Evolutionary conservation across 176 grass and related monocot genomes (phyloP).

Genomic region (Hyparrhenia diplandra): DNA sequence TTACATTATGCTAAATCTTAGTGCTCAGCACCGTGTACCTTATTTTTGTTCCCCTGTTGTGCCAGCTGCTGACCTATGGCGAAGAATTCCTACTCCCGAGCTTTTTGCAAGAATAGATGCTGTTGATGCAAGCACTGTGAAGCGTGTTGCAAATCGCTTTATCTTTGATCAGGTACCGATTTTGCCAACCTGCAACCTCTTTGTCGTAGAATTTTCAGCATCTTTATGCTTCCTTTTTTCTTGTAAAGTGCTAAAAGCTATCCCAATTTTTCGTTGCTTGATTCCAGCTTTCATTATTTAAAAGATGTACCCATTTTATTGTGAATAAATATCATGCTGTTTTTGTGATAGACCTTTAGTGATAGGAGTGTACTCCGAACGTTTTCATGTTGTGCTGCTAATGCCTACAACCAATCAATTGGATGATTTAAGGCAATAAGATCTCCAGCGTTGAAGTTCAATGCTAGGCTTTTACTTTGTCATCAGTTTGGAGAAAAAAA

Average conservation of each 20-base stretch:
- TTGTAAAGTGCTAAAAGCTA: neutral
- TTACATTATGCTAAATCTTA: neutral
- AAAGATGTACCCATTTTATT: neutral
- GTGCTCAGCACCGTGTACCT: neutral
- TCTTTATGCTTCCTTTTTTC: neutral
- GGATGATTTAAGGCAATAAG: neutral
- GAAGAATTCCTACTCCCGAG: constrained; percentile 80
- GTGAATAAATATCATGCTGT: neutral
- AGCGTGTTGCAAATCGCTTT: constrained; percentile 94
- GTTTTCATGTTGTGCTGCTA: neutral
- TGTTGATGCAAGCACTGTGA: constrained; percentile 90
- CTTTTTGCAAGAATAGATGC: constrained; percentile 99
- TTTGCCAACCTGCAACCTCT: neutral
- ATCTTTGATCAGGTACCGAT: constrained; percentile 94
- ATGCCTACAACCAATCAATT: neutral
- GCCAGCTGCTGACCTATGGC: constrained; percentile 82
- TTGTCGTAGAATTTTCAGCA: neutral
- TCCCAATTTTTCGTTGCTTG: neutral
- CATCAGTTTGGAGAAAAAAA: neutral
- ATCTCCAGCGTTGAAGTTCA: neutral
- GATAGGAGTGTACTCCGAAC: neutral
- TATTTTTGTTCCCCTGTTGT: constrained; percentile 17
- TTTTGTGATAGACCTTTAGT: neutral
- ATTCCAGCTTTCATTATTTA: neutral
- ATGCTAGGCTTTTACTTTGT: neutral